Evolutionary conservation across 495 filamentous ascomycete species (phyloP), one percentile per base, ranked within the genome.

Genomic region (Articulospora tetracladia): DNA sequence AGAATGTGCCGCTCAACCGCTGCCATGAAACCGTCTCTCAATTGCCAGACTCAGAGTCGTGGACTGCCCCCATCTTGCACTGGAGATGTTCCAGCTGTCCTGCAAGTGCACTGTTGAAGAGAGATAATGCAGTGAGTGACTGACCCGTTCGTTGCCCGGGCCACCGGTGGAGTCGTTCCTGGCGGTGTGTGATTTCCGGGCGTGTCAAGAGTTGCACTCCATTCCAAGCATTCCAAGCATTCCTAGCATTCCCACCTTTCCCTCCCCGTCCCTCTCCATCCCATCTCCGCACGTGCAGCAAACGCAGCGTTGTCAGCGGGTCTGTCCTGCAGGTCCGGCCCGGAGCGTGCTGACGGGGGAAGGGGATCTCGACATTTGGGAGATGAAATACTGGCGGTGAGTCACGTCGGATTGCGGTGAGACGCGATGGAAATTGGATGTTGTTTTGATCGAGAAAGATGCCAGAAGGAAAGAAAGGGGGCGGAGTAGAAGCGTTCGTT

Each of bases 311-410:
- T n/a, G 39, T 27, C 54, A 39, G 19, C 36, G 30, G 39, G 25
- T 36, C 32, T 23, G 1, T 28, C 22, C 27, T 28, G 58, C 34
- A 46, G 56, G 58, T 55, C 39, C 58, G 58, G 58, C 36, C 58
- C 58, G 58, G 30, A 25, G 51, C 58, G 58, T 55, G 58, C 52
- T 60, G 58, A 60, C 27, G 26, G 26, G 23, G 23, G 28, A 2
- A 32, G 11, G 12, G 51, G 19, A 54, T 26, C 26, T 13, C 4
- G 51, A 54, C 8, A 7, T 8, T 8, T 47, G 7, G 41, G 25
- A 25, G 17, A 4, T 25, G 6, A 25, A 25, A 27, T 27, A 50
- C 20, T 6, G 17, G 47, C 47, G 47, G 47, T 50, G 47, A 50
- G 47, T 50, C 17, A 12, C 47, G 17, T 50, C 24, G 4, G 25